Base-by-base conservation (phyloP, 805 yeast species). In the Candida railenensis region DNA sequence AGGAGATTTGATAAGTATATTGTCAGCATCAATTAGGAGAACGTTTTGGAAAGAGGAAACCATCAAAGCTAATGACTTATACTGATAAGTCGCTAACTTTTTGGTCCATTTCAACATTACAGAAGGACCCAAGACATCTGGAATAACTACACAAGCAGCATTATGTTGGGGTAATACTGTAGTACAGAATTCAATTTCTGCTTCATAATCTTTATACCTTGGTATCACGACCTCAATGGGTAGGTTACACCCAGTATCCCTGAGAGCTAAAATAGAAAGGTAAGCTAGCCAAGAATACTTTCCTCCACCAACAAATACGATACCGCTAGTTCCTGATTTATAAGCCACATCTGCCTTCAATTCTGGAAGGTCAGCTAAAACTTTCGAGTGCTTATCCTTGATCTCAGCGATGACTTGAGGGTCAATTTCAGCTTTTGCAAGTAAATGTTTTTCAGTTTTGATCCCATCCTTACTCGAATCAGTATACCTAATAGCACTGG, bases 1-100 rank as follows among this genome's bases (percentile, higher is more conserved):
- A 1, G 73, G 72, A 40, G 61, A 65, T 7, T 53, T 46, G 28
- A 68, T 44, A 3, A 63, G 41, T 2, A 66, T 52, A 46, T 67
- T 68, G 45, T 68, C 74, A 5, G 73, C 65, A 50, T 68, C 74
- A 22, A 68, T 50, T 21, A 68, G 51, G 11, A 68, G 52, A 3
- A 66, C 57, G 44, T 67, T 59, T 44, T 67, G 65, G 46, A 68
- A 68, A 4, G 70, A 59, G 1, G 71, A 62, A 2, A 61, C 55
- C 54, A 66, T 57, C 34, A 67, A 46, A 3, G 72, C 89, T 48
- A 87, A 69, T 0, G 83, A 75, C 62, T 87, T 87, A 57, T 76
- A 78, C 52, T 87, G 94, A 61, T 83, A 88, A 14, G 84, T 85
- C 43, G 74, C 69, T 42, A 87, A 76, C 37, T 73, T 71, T 1